phyloP scores from a whole-genome alignment of 768 basidiomycete genomes.

The Tulasnella sp. region DNA sequence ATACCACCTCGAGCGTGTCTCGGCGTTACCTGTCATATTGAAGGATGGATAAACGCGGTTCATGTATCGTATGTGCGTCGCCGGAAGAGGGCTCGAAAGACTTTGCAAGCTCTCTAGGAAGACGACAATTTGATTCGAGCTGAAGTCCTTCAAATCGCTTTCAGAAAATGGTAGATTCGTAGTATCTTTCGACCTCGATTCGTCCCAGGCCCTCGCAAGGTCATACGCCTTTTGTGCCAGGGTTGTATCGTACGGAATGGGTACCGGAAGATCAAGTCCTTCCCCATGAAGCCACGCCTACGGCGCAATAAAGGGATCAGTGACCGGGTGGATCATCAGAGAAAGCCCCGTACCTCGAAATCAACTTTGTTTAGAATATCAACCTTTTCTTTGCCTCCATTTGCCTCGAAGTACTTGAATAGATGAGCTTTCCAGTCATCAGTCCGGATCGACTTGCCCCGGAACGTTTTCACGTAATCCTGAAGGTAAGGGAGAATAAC shows the following conservation, averaged over 20 bases:
- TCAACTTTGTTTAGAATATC: constrained; percentile 54
- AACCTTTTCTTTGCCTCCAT: constrained; percentile 49
- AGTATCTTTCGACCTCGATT: constrained; percentile 39
- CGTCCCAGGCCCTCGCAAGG: constrained; percentile 65
- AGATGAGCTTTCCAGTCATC: constrained; percentile 73
- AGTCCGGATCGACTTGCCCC: constrained; percentile 65
- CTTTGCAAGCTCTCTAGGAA: constrained; percentile 68
- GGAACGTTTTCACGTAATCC: constrained; percentile 71
- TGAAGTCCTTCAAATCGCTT: constrained; percentile 50
- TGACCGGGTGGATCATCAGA: neutral
- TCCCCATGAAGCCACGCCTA: constrained; percentile 78
- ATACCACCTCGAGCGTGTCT: constrained; percentile 71
- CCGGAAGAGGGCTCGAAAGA: constrained; percentile 42
- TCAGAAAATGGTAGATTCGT: constrained; percentile 41
- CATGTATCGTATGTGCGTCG: constrained; percentile 45
- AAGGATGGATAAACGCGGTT: constrained; percentile 37
- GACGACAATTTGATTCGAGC: constrained; percentile 70
- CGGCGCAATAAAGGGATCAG: neutral
- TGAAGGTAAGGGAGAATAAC: constrained; percentile 73
- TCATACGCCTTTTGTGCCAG: constrained; percentile 57
- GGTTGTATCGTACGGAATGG: constrained; percentile 61
- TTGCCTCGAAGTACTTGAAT: constrained; percentile 49
- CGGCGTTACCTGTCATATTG: constrained; percentile 53
- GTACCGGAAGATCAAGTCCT: constrained; percentile 56
- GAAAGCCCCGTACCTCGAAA: constrained; percentile 49